phyloP scores from a whole-genome alignment of 1,284 basidiomycete genomes.

The Polyporus tsugae region DNA sequence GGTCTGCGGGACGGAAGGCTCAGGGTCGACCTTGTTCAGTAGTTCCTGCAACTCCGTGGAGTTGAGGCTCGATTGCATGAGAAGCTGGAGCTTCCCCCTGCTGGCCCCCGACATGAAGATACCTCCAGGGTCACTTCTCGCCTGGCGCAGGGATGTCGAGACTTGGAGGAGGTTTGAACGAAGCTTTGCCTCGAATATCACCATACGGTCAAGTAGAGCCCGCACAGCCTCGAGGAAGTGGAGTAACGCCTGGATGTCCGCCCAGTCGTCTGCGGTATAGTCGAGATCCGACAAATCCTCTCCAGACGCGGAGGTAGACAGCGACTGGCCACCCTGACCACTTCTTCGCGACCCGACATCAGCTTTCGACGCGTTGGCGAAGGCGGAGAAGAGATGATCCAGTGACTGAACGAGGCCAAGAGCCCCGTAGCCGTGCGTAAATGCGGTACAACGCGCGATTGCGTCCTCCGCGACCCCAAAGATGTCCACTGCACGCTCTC shows the following conservation, averaged over 20 bases:
- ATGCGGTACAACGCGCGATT: constrained; percentile 72
- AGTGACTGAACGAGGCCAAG: constrained; percentile 77
- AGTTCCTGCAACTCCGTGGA: constrained; percentile 78
- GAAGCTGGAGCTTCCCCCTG: constrained; percentile 73
- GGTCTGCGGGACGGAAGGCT: constrained; percentile 40
- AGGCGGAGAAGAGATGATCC: constrained; percentile 72
- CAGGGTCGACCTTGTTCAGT: constrained; percentile 60
- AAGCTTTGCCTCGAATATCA: constrained; percentile 74
- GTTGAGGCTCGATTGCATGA: constrained; percentile 86
- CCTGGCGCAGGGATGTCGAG: constrained; percentile 63
- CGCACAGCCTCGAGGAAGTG: constrained; percentile 84
- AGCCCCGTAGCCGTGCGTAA: constrained; percentile 90
- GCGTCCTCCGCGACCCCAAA: constrained; percentile 85
- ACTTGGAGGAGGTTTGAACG: constrained; percentile 65
- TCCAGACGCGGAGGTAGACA: constrained; percentile 49
- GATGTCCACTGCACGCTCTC: constrained; percentile 76
- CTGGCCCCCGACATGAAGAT: constrained; percentile 67
- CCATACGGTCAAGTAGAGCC: constrained; percentile 71
- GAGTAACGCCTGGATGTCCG: constrained; percentile 82
- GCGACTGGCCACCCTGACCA: constrained; percentile 37
- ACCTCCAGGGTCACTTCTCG: constrained; percentile 61
- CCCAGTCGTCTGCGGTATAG: constrained; percentile 89
- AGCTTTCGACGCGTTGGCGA: constrained; percentile 71
- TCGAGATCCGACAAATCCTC: constrained; percentile 81
- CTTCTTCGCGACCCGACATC: constrained; percentile 55